Evolutionary conservation across 192 early-diverging fungal species (phyloP).

Genomic region (Gamsiella multidivaricata): DNA sequence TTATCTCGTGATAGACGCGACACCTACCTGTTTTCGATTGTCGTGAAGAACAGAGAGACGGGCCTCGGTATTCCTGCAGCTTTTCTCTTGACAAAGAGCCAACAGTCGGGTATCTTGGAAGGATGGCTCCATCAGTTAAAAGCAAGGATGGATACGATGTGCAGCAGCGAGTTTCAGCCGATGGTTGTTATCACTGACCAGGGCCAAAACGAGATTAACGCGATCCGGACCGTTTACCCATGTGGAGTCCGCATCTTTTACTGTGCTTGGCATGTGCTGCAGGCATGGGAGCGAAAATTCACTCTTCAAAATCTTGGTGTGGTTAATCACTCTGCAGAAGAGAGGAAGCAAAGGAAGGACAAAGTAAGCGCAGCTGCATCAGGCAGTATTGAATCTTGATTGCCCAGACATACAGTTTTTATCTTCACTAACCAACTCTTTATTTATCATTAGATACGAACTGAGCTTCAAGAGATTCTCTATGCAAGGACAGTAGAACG

Average conservation of each 20-base stretch:
- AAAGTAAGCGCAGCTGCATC: too few relatives aligned
- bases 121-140: constrained; percentile 12
- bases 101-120: not conserved
- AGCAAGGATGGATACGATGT: constrained; percentile 5
- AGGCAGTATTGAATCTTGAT: not conserved
- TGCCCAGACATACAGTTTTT: not conserved
- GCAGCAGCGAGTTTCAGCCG: not conserved
- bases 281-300: constrained; percentile 4
- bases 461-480: constrained; percentile 1
- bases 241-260: not conserved
- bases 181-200: constrained; percentile 19
- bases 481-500: not conserved
- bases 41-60: constrained; percentile 15
- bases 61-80: constrained; percentile 17
- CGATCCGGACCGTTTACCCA: not conserved
- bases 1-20: constrained; percentile 5
- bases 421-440: not conserved
- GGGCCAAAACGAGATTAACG: constrained; percentile 20
- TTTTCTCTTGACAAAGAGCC: constrained; percentile 12
- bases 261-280: constrained; percentile 23
- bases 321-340: not conserved
- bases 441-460: not conserved
- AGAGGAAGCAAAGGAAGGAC: not conserved
- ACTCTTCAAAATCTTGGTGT: not conserved
- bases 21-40: constrained; percentile 15